Evolutionary conservation across 2,329 filamentous ascomycete genomes (phyloP).

Genomic region (Neobulgaria alba): DNA sequence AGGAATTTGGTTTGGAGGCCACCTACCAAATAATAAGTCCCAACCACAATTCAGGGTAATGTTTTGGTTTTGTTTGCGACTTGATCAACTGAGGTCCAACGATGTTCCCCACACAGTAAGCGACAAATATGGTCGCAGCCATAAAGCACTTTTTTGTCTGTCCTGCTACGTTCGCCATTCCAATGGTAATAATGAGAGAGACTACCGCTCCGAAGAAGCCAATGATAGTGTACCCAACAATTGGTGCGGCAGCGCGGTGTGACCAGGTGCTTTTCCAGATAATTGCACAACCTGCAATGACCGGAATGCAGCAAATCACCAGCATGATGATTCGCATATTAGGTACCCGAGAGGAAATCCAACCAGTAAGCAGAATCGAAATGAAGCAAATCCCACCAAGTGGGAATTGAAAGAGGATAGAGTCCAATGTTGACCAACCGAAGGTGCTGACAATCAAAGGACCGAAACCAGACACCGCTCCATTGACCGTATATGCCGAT

Average conservation of each 20-base stretch:
- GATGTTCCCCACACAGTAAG: conserved; percentile 70
- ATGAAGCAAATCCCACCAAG: conserved; percentile 61
- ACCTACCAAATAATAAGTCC: conserved; percentile 54
- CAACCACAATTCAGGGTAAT: conserved; percentile 65
- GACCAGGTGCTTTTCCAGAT: conserved; percentile 64
- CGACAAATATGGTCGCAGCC: conserved; percentile 65
- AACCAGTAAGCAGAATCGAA: conserved; percentile 58
- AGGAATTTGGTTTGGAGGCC: background rate
- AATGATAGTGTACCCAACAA: conserved; percentile 63
- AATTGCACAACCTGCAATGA: conserved; percentile 65
- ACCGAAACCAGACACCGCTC: conserved; percentile 62
- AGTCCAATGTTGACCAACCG: conserved; percentile 53
- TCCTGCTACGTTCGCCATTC: conserved; percentile 63
- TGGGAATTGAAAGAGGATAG: conserved; percentile 68
- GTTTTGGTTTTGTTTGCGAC: conserved; percentile 52
- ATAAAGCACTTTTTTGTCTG: conserved; percentile 73
- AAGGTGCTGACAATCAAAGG: conserved; percentile 66
- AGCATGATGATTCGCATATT: conserved; percentile 61
- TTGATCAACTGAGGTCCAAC: conserved; percentile 65
- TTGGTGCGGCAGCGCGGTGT: conserved; percentile 55
- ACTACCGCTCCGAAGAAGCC: conserved; percentile 67
- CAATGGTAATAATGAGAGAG: conserved; percentile 48
- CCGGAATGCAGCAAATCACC: conserved; percentile 58
- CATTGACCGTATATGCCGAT: conserved; percentile 62
- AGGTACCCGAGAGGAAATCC: conserved; percentile 47